Percentiles rank a stretch among this genome's conserved stretches.
phyloP scores from a whole-genome alignment of 129 eudicot genomes.

The Rutidosis leptorrhynchoides region DNA sequence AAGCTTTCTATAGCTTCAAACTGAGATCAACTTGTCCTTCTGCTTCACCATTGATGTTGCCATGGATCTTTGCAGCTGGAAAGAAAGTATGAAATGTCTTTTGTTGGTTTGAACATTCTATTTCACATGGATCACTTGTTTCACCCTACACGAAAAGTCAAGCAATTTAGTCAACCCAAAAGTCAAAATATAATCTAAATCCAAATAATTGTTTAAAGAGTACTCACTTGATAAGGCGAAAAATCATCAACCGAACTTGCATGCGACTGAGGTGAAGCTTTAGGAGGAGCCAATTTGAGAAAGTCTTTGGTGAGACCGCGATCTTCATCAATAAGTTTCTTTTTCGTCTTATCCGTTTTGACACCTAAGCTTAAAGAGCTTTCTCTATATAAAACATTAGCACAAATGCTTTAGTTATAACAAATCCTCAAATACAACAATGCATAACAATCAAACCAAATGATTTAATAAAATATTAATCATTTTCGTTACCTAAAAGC shows the following conservation, averaged over 20 bases:
- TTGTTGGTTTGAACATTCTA: constrained; percentile 34
- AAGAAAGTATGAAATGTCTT: constrained; percentile 50
- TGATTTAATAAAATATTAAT: constrained; percentile 3
- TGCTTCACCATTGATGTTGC: constrained; percentile 32
- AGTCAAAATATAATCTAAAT: constrained; percentile 5
- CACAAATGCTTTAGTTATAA: neutral
- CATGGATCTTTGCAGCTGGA: constrained; percentile 42
- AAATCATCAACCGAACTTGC: constrained; percentile 28
- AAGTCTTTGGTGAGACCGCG: constrained; percentile 49
- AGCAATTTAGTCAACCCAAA: neutral
- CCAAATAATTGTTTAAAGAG: neutral
- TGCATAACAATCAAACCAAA: neutral
- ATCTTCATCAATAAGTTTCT: constrained; percentile 31
- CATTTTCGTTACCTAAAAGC: constrained; percentile 37
- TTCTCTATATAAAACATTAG: constrained; percentile 42
- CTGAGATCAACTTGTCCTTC: constrained; percentile 67
- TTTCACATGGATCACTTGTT: constrained; percentile 24
- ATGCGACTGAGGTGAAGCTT: constrained; percentile 27
- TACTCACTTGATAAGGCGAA: constrained; percentile 42
- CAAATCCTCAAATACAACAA: neutral
- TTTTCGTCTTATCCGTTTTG: constrained; percentile 23
- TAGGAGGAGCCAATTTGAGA: constrained; percentile 70
- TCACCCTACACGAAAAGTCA: constrained; percentile 40
- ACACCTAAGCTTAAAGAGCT: constrained; percentile 30
- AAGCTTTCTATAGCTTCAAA: constrained; percentile 48